phyloP scores from a whole-genome alignment of 768 basidiomycete genomes.

The Fomitopsis serialis region DNA sequence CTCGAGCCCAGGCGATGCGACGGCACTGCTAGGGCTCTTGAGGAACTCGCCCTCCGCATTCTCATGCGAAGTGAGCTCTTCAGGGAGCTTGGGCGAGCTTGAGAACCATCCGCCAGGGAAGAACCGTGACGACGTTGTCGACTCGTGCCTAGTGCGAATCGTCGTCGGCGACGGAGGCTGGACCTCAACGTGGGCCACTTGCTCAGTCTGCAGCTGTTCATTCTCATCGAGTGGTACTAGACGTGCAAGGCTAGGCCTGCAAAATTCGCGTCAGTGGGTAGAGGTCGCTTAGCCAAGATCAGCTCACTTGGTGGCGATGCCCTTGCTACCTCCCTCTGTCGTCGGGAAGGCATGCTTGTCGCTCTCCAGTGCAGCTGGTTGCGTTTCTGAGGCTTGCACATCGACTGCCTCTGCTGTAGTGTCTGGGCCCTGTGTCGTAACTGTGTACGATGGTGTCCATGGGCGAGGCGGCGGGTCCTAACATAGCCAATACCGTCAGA shows the following conservation, averaged over 20 bases:
- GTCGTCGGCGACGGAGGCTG: slow-evolving; percentile 11
- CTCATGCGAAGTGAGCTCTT: slow-evolving; percentile 43
- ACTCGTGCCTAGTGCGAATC: slow-evolving; percentile 38
- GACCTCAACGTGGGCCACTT: slow-evolving; percentile 10
- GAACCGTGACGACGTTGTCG: slow-evolving; percentile 49
- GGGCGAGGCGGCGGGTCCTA: slow-evolving; percentile 23
- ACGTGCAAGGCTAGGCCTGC: slow-evolving; percentile 19
- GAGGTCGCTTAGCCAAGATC: neutral
- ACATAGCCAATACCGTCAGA: neutral
- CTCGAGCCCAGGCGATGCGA: slow-evolving; percentile 11
- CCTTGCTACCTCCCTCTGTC: slow-evolving; percentile 5
- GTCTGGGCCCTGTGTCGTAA: slow-evolving; percentile 28
- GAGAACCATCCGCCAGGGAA: slow-evolving; percentile 53
- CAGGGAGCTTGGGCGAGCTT: slow-evolving; percentile 30
- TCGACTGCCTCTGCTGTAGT: slow-evolving; percentile 7
- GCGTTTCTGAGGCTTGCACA: neutral
- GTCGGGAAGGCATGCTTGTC: slow-evolving; percentile 12
- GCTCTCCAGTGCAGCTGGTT: neutral
- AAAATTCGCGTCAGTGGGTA: neutral
- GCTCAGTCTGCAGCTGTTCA: slow-evolving; percentile 10
- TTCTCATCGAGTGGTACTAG: slow-evolving; percentile 19
- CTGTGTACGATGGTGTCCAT: slow-evolving; percentile 36
- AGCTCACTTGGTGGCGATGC: slow-evolving; percentile 10
- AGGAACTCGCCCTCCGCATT: slow-evolving; percentile 45
- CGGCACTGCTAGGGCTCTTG: slow-evolving; percentile 6